phyloP scores from a whole-genome alignment of 2,329 filamentous ascomycete species.

The Aspergillus aculeatinus region DNA sequence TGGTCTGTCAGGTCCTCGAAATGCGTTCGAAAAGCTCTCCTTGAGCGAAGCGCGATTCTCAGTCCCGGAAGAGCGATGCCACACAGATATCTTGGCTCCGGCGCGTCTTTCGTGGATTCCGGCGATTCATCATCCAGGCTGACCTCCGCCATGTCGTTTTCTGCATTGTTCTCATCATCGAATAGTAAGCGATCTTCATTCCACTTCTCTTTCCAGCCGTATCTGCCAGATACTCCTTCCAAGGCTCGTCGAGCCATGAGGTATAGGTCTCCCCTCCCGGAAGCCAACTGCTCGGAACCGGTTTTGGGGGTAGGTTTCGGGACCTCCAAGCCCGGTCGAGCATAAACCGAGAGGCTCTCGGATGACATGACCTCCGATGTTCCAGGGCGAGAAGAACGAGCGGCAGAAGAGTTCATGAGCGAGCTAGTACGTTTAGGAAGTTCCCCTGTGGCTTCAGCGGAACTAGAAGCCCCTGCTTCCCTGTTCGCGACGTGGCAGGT shows the following conservation, averaged over 20 bases:
- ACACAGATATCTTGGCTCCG: constrained; percentile 27
- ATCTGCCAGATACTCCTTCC: constrained; percentile 68
- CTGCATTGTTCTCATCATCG: constrained; percentile 30
- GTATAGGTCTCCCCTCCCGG: constrained; percentile 77
- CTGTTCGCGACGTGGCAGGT: constrained; percentile 34
- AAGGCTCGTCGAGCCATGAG: constrained; percentile 77
- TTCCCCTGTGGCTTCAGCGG: constrained; percentile 27
- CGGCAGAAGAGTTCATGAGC: constrained; percentile 23
- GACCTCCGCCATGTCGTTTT: constrained; percentile 36
- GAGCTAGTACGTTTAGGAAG: constrained; percentile 44
- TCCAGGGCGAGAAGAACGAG: constrained; percentile 24
- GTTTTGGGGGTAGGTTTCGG: constrained; percentile 39
- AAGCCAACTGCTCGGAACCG: constrained; percentile 79
- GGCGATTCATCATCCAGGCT: constrained; percentile 31
- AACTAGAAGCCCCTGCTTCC: constrained; percentile 20
- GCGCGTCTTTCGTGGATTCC: constrained; percentile 17
- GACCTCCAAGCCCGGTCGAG: constrained; percentile 45
- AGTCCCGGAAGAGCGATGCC: constrained; percentile 60
- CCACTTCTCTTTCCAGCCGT: constrained; percentile 79
- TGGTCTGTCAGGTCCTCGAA: constrained; percentile 81
- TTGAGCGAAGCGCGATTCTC: constrained; percentile 59
- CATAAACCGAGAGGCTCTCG: constrained; percentile 35
- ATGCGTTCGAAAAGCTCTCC: constrained; percentile 63
- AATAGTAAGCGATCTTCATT: constrained; percentile 51
- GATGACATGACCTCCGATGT: constrained; percentile 30